Base-by-base conservation (phyloP, 2,329 filamentous ascomycete species). In the Arthroderma uncinatum region DNA sequence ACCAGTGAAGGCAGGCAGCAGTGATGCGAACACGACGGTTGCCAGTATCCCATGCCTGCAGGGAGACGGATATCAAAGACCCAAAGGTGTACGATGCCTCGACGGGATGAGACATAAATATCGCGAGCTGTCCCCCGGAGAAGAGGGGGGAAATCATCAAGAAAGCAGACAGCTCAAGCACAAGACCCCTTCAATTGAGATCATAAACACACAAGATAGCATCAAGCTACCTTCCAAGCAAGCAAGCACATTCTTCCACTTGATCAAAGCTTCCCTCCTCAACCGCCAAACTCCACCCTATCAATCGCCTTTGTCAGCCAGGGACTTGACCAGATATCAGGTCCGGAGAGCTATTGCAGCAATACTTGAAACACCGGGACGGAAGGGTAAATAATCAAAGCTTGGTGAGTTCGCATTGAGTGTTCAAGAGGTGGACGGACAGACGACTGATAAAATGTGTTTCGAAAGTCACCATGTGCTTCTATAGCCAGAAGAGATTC, bases 401-500 rank as follows among this genome's bases (percentile, higher is more conserved):
- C 30, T 54, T 30, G 23, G 53, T 55, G 16, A 42, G 53, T 40
- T 9, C 3, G 52, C 28, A 50, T 34, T 50, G 14, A 54, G 39
- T 14, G 36, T 4, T 33, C 30, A 3, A 25, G 23, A 23, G 28
- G 52, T 28, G 23, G 21, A 14, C 10, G 47, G 9, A 37, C 19
- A 53, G 10, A 40, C n/a, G 19, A 39, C 52, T 54, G 52, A 54
- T 37, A 36, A 34, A 48, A 23, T 36, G 23, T 23, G 47, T 50
- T 50, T 56, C 33, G 25, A 55, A 67, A 75, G 79, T 69, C 65
- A 56, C 34, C 54, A 95, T 97, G 92, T 96, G 92, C 78, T 96
- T 93, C 79, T 97, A 91, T 78, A 90, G 96, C 68, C 87, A 92
- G 74, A 89, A 86, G 71, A 81, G 83, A 65, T 95, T 87, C 81